A percentile compares a stretch with the other conserved stretches of the same genome.
Evolutionary conservation across 169 alveolate genomes (phyloP).

Genomic region (Plasmodium yoelii): DNA sequence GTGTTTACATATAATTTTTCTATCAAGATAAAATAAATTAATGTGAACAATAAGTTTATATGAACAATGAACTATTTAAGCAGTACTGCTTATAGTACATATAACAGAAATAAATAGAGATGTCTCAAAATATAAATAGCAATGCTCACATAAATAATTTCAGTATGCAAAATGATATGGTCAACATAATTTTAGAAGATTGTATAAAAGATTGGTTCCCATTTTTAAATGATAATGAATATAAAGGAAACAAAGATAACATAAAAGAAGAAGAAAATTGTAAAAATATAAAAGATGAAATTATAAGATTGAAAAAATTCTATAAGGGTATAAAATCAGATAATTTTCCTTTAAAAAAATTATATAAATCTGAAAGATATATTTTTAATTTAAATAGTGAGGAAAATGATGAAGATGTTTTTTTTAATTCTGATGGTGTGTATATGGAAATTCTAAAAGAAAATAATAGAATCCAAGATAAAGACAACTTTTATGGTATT

Average conservation of each 20-base stretch:
- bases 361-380: constrained; percentile 54
- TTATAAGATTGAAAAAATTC: constrained; percentile 19
- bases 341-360: constrained; percentile 48
- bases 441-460: constrained; percentile 47
- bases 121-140: constrained; percentile 27
- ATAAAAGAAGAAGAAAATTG: background rate
- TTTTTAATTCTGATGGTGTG: constrained; percentile 51
- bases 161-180: constrained; percentile 40
- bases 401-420: constrained; percentile 46
- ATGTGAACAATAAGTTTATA: background rate
- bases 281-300: constrained; percentile 18
- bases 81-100: constrained; percentile 8
- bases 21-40: no score
- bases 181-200: constrained; percentile 31
- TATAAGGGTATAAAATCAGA: constrained; percentile 65
- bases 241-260: background rate
- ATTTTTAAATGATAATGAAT: constrained; percentile 51
- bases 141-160: background rate
- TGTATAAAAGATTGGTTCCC: constrained; percentile 75
- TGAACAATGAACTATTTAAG: constrained; percentile 12
- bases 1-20: no score
- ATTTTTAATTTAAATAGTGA: constrained; percentile 58
- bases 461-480: background rate
- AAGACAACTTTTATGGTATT: no score
- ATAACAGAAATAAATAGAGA: background rate